These are phyloP conservation scores for Penicillium macrosclerotiorum DNA, from an alignment of 495 filamentous ascomycete species.

Conservation along the genomic window DNA sequence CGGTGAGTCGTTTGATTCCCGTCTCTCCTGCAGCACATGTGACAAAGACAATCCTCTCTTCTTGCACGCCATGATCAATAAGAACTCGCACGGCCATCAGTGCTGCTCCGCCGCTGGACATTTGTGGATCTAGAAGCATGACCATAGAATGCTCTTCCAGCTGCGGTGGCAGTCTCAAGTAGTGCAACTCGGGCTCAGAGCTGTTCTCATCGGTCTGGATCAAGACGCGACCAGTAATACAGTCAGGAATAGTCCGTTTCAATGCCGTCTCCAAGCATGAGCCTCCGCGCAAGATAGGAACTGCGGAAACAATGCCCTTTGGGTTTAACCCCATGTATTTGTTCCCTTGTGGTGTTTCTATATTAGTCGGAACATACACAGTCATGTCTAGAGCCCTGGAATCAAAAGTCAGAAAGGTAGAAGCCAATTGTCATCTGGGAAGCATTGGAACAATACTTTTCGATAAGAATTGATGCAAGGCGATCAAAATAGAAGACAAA, in stretches of 20 bases:
- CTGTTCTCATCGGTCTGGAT: constrained; percentile 85
- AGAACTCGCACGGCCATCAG: constrained; percentile 95
- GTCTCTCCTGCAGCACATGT: constrained; percentile 80
- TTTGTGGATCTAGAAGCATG: constrained; percentile 86
- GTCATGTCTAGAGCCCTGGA: constrained; percentile 69
- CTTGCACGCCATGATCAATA: constrained; percentile 87
- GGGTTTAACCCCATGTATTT: constrained; percentile 66
- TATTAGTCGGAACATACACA: constrained; percentile 55
- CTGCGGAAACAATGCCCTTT: constrained; percentile 74
- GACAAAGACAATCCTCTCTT: constrained; percentile 83
- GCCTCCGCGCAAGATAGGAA: constrained; percentile 84
- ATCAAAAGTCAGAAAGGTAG: constrained; percentile 4
- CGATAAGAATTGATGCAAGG: constrained; percentile 76
- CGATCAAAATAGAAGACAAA: constrained; percentile 98
- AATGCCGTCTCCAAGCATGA: constrained; percentile 84
- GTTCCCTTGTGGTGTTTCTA: constrained; percentile 67
- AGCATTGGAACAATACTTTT: constrained; percentile 52
- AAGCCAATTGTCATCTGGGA: neutral
- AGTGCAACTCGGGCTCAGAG: constrained; percentile 90
- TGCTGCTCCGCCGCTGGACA: constrained; percentile 88
- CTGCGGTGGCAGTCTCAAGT: constrained; percentile 68
- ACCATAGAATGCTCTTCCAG: constrained; percentile 73
- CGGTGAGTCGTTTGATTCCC: constrained; percentile 77
- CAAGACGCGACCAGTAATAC: constrained; percentile 80
- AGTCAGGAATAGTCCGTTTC: constrained; percentile 86